Evolutionary conservation across 2,329 filamentous ascomycete genomes (phyloP).

Genomic region (Xylaria sp.): DNA sequence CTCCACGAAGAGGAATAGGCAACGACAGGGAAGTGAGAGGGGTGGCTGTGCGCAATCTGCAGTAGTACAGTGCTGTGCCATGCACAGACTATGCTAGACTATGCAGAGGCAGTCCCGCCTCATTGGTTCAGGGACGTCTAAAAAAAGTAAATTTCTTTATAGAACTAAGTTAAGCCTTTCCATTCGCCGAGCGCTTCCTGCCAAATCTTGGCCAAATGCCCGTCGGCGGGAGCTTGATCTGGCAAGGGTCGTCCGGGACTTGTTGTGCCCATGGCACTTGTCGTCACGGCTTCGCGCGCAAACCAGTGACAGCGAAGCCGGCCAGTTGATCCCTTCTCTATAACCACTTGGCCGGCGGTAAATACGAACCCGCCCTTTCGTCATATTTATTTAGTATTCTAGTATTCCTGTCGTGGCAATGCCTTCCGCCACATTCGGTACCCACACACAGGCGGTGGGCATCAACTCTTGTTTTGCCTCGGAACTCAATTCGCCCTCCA

Average conservation of each 20-base stretch:
- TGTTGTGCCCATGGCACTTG: conserved; percentile 5
- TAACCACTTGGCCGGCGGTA: conserved; percentile 7
- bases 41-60: conserved; percentile 28
- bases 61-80: conserved; percentile 17
- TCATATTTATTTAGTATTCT: conserved; percentile 17
- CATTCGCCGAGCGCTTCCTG: conserved; percentile 39
- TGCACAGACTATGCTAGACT: conserved; percentile 32
- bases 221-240: conserved; percentile 5
- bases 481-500: conserved; percentile 10
- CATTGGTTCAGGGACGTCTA: conserved; percentile 41
- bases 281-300: conserved; percentile 2
- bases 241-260: conserved; percentile 4
- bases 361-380: conserved; percentile 26
- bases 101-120: conserved; percentile 32
- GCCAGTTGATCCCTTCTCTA: conserved; percentile 18
- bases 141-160: conserved; percentile 42
- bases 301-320: conserved; percentile 7
- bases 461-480: conserved; percentile 20
- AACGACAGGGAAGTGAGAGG: conserved; percentile 1
- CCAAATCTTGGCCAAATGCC: conserved; percentile 30
- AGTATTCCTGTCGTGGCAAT: conserved; percentile 42
- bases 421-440: conserved; percentile 35
- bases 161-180: conserved; percentile 25
- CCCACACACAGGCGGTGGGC: conserved; percentile 6
- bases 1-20: background rate